Base-by-base conservation (phyloP, 73 alveolate genomes). In the Paramecium caudatum region DNA sequence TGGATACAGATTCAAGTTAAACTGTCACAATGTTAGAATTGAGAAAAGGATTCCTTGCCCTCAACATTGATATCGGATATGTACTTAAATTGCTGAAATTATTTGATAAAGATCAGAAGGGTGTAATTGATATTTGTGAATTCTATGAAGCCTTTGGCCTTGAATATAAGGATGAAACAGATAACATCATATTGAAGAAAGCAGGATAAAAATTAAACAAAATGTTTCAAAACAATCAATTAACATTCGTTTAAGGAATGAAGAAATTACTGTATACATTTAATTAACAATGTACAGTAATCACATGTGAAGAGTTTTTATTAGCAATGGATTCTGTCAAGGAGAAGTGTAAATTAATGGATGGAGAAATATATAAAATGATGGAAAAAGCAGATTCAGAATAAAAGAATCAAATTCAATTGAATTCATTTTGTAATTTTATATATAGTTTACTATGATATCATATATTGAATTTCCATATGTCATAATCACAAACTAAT, bases 321-420 rank as follows among this genome's bases (percentile, higher is more conserved):
- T 21, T 74, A 27, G 88, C 69, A 1, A 74, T 74, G 62, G 88
- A 74, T 74, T 8, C 43, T 6, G 15, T 74, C 8, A 41, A 74
- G 21, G 47, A 37, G 8, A 74, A 74, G 15, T 74, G 88, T 41
- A 36, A 43, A 15, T 74, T 74, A 39, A 74, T 43, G 62, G 88
- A 74, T 43, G 65, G 88, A 27, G 88, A 74, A 74, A 74, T 74
- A 74, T 39, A 37, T 23, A 74, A 45, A 47, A 43, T 74, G 62
- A 74, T 74, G 62, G 88, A 74, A 74, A 21, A 17, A 21, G 65
- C 47, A 74, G 65, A 43, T 74, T 5, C 10, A 10, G 65, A 74
- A 23, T 19, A 74, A 21, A 74, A 74, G 32, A 43, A 74, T 45
- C 47, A 74, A 74, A 74, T 74, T 41, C 25, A 74, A 21, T 21